Conservation (phyloP, 1,284 basidiomycete species). For the Coniophora puteana region DNA sequence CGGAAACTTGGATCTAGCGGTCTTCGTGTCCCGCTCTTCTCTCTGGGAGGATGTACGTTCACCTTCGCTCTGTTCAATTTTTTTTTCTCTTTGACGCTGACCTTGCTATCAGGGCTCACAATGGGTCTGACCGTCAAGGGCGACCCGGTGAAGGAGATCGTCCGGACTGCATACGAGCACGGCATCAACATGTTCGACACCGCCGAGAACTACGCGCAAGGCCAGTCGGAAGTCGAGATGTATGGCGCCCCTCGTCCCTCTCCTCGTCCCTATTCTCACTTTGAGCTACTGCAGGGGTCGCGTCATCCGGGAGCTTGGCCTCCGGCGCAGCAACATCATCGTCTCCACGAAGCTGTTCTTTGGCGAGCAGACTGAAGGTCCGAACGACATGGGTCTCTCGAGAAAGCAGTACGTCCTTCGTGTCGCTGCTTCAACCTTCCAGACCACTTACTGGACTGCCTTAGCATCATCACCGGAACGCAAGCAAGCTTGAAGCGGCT, state of each 20-base stretch:
- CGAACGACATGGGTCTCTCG: slow-evolving; percentile 54
- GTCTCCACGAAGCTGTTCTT: slow-evolving; percentile 64
- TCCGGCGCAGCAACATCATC: slow-evolving; percentile 64
- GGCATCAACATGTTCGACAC: slow-evolving; percentile 60
- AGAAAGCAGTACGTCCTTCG: slow-evolving; percentile 62
- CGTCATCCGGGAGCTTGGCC: slow-evolving; percentile 66
- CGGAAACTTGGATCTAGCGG: slow-evolving; percentile 73
- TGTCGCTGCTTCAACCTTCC: background rate
- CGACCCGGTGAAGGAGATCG: slow-evolving; percentile 48
- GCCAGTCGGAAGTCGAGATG: slow-evolving; percentile 47
- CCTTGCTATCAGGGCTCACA: slow-evolving; percentile 32
- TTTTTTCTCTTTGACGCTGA: background rate
- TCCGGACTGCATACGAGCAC: slow-evolving; percentile 44
- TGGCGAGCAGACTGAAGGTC: slow-evolving; percentile 46
- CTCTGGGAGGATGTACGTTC: slow-evolving; percentile 74
- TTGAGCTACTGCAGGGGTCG: slow-evolving; percentile 61
- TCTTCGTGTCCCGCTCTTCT: slow-evolving; percentile 75
- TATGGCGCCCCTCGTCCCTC: slow-evolving; percentile 12
- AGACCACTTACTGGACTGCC: slow-evolving; percentile 2
- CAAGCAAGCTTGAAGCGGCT: slow-evolving; percentile 60
- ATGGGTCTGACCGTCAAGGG: slow-evolving; percentile 49
- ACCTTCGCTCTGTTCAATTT: background rate
- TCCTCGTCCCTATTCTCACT: no score
- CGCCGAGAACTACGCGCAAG: slow-evolving; percentile 57
- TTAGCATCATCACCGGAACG: slow-evolving; percentile 65